A percentile compares a stretch with the other conserved stretches of the same genome.
Conservation (phyloP, 2,329 filamentous ascomycete species). For the Hymenoscyphus scutula region DNA sequence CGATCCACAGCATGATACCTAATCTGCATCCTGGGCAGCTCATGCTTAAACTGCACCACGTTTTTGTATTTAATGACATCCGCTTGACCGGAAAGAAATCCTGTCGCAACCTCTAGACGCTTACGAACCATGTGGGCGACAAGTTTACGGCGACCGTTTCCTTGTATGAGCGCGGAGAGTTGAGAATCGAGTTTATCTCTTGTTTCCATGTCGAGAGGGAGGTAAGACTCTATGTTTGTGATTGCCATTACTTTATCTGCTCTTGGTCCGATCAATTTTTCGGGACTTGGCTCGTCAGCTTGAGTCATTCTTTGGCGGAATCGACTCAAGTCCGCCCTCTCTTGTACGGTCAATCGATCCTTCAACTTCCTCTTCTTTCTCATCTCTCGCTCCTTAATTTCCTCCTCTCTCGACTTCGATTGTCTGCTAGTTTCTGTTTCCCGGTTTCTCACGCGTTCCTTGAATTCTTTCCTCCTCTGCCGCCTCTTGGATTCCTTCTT, state of each 20-base stretch:
- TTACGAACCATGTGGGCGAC: not conserved
- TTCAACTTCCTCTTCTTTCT: no score
- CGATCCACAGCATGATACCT: not conserved
- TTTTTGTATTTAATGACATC: not conserved
- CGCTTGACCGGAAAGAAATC: not conserved
- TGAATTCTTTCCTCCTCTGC: no score
- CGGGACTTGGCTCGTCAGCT: not conserved
- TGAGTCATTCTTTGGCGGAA: no score
- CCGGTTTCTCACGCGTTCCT: no score
- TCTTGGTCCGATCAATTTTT: not conserved
- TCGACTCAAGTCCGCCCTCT: no score
- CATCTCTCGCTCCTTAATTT: no score
- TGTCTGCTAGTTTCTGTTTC: no score
- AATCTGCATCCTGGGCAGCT: not conserved
- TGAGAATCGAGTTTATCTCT: not conserved
- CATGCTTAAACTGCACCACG: not conserved
- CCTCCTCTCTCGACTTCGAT: no score
- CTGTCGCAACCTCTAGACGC: not conserved
- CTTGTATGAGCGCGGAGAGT: not conserved
- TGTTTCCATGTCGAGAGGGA: not conserved
- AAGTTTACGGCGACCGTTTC: not conserved
- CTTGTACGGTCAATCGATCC: no score
- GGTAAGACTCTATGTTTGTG: not conserved
- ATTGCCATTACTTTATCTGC: not conserved
- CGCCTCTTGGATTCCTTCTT: no score